Conservation (phyloP, 2,329 filamentous ascomycete species). For the Pseudopyricularia javanii region DNA sequence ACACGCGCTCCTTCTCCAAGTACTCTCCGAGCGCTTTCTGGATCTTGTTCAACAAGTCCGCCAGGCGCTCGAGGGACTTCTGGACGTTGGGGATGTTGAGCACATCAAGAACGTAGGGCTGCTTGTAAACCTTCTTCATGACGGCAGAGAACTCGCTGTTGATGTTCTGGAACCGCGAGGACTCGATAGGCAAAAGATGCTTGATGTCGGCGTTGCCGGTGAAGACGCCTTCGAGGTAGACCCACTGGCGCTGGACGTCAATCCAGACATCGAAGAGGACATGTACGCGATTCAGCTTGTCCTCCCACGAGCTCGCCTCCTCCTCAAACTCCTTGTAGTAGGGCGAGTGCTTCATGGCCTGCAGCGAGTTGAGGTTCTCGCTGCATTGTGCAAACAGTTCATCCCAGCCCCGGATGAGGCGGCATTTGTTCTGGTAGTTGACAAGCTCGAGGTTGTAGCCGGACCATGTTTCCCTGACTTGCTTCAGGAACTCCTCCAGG, state of each 20-base stretch:
- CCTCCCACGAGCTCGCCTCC: constrained; percentile 92
- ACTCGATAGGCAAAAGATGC: constrained; percentile 90
- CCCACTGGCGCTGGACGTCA: constrained; percentile 99
- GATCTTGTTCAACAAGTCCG: constrained; percentile 97
- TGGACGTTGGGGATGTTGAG: constrained; percentile 92
- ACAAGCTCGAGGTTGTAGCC: constrained; percentile 90
- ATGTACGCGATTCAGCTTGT: constrained; percentile 93
- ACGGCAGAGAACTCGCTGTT: constrained; percentile 98
- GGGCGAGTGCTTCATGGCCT: constrained; percentile 97
- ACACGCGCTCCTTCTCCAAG: constrained; percentile 91
- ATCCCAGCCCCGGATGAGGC: constrained; percentile 94
- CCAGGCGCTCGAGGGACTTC: constrained; percentile 86
- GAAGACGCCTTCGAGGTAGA: constrained; percentile 97
- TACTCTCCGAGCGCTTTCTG: constrained; percentile 98
- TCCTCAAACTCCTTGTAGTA: constrained; percentile 99
- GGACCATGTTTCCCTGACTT: constrained; percentile 93
- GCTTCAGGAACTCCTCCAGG: constrained; percentile 90
- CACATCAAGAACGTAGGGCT: constrained; percentile 89
- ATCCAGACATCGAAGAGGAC: constrained; percentile 99
- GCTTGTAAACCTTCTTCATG: constrained; percentile 98
- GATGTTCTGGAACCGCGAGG: constrained; percentile 95
- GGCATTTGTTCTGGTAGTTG: constrained; percentile 95
- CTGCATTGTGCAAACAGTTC: constrained; percentile 97
- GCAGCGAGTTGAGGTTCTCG: constrained; percentile 92
- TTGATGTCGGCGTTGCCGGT: constrained; percentile 99